Evolutionary conservation across 192 early-diverging fungal genomes (phyloP).

Genomic region (Dissophora ornata): DNA sequence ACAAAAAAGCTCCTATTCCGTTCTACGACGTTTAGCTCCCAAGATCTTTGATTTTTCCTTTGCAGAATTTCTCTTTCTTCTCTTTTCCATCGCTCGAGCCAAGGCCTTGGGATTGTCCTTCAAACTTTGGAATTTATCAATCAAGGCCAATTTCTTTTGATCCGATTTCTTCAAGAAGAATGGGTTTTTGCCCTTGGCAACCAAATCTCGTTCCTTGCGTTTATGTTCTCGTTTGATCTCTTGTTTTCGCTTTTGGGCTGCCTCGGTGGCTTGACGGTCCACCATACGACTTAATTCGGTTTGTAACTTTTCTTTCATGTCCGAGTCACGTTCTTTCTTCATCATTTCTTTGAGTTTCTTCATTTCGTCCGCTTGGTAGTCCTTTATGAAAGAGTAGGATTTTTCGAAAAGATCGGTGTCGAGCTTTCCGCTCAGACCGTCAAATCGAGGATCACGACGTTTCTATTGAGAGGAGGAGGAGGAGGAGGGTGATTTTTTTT

Average conservation of each 20-base stretch:
- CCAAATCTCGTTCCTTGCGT: conserved; percentile 82
- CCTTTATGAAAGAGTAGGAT: conserved; percentile 90
- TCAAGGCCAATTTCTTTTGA: conserved; percentile 84
- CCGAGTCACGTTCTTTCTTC: conserved; percentile 72
- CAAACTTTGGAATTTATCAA: conserved; percentile 86
- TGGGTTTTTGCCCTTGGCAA: conserved; percentile 92
- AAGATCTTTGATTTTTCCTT: conserved; percentile 83
- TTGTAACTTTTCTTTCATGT: conserved; percentile 70
- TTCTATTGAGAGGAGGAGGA: conserved; percentile 56
- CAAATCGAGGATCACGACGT: conserved; percentile 94
- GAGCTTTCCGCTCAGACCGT: conserved; percentile 86
- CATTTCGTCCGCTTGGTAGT: conserved; percentile 82
- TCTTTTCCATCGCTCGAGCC: conserved; percentile 91
- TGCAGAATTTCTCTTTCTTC: conserved; percentile 91
- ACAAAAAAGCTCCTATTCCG: no score
- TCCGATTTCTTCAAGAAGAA: conserved; percentile 93
- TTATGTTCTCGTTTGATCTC: conserved; percentile 80
- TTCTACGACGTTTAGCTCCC: conserved; percentile 53
- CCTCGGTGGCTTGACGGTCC: conserved; percentile 57
- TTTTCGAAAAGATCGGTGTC: conserved; percentile 94
- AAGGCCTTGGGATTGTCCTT: conserved; percentile 72
- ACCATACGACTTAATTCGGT: conserved; percentile 74
- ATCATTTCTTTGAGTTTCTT: conserved; percentile 72
- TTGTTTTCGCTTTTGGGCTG: conserved; percentile 63
- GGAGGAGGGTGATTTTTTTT: no score